Evolutionary conservation across 768 basidiomycete species (phyloP).

Genomic region (Kwoniella dejecticola): DNA sequence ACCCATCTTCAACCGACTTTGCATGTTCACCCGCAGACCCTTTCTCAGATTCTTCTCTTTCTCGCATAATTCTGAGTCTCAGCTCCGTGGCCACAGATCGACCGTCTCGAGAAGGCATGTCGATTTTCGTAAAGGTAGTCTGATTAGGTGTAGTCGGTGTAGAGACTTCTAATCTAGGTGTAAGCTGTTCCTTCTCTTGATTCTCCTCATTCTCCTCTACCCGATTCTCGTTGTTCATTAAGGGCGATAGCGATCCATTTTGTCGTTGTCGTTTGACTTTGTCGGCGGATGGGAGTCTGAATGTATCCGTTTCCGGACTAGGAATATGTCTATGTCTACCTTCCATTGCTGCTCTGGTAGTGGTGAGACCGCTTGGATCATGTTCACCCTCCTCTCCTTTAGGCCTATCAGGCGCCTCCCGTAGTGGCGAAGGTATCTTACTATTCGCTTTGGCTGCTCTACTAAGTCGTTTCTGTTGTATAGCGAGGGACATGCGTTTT

Average conservation of each 20-base stretch:
- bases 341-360: not conserved
- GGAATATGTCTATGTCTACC: not conserved
- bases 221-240: not conserved
- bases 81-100: conserved; percentile 32
- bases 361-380: too few species aligned
- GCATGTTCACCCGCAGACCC: not conserved
- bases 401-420: too few species aligned
- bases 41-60: conserved; percentile 14
- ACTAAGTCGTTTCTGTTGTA: conserved; percentile 17
- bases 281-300: conserved; percentile 14
- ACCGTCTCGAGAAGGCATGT: not conserved
- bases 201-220: not conserved
- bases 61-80: conserved; percentile 29
- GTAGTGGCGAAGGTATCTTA: not conserved
- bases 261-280: not conserved
- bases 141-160: conserved; percentile 10
- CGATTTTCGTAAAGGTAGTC: not conserved
- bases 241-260: not conserved
- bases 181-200: conserved; percentile 17
- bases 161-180: conserved; percentile 2
- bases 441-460: conserved; percentile 16
- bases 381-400: too few species aligned
- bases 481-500: conserved; percentile 19
- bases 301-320: conserved; percentile 5
- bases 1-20: not conserved